Conservation (phyloP, 1,139 yeast genomes). For the Blastobotrys proliferans region DNA sequence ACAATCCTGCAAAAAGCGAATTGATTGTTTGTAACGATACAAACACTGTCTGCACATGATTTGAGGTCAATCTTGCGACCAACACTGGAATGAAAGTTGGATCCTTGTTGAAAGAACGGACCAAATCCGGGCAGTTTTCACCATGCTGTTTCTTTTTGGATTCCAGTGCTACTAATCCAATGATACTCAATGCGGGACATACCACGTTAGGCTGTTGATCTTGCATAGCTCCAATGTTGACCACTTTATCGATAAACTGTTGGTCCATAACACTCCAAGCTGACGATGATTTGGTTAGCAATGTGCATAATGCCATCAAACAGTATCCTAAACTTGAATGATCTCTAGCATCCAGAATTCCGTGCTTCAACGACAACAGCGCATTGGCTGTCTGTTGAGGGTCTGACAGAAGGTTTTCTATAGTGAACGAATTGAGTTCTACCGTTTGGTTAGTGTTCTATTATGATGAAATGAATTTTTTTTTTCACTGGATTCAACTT, state of each 20-base stretch:
- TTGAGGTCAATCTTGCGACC: conserved; percentile 24
- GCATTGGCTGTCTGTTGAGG: conserved; percentile 31
- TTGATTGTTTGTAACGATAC: conserved; percentile 27
- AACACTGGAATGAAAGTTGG: conserved; percentile 23
- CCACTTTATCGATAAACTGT: conserved; percentile 24
- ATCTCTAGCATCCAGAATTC: conserved; percentile 28
- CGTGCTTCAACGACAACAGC: conserved; percentile 30
- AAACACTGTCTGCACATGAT: conserved; percentile 24
- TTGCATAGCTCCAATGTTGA: conserved; percentile 20
- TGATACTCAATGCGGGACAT: conserved; percentile 29
- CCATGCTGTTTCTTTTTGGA: conserved; percentile 17
- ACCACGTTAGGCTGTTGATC: conserved; percentile 24
- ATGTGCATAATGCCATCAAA: conserved; percentile 25
- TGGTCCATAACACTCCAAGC: conserved; percentile 31
- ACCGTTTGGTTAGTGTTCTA: background rate
- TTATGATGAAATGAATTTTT: background rate
- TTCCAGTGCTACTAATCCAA: conserved; percentile 27
- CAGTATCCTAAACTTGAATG: conserved; percentile 24
- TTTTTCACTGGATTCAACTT: background rate
- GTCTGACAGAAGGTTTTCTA: conserved; percentile 28
- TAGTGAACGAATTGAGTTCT: too few relatives aligned
- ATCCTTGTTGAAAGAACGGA: conserved; percentile 18
- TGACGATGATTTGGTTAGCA: conserved; percentile 25
- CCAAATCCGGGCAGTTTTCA: conserved; percentile 21
- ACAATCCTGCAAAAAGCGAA: conserved; percentile 25